A percentile compares a stretch with the other conserved stretches of the same genome.
phyloP scores from a whole-genome alignment of 306 rosid genomes.

The Ochetophila trinervis region DNA sequence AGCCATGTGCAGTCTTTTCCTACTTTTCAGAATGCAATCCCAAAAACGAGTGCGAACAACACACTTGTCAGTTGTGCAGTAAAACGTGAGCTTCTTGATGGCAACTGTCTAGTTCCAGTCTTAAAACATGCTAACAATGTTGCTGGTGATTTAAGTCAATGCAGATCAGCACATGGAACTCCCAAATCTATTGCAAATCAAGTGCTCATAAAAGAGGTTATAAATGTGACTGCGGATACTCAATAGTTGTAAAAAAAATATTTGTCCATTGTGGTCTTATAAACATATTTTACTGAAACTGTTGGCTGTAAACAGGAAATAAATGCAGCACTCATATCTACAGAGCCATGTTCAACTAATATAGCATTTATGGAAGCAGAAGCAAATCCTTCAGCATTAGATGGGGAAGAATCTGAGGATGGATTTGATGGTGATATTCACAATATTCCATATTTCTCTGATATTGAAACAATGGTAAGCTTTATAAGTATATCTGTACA shows the following conservation, averaged over 20 bases:
- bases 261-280: constrained; percentile 20
- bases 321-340: constrained; percentile 28
- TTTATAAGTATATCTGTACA: constrained; percentile 14
- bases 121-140: constrained; percentile 40
- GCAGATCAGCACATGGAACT: constrained; percentile 37
- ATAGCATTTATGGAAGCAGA: constrained; percentile 31
- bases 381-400: constrained; percentile 28
- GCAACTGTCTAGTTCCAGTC: constrained; percentile 32
- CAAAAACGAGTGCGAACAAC: constrained; percentile 29
- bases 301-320: constrained; percentile 46
- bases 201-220: constrained; percentile 52
- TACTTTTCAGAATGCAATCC: constrained; percentile 23
- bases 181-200: constrained; percentile 35
- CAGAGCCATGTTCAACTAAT: constrained; percentile 27
- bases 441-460: constrained; percentile 62
- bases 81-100: constrained; percentile 34
- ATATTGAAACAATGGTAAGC: constrained; percentile 67
- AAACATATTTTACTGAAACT: constrained; percentile 27
- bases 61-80: constrained; percentile 31
- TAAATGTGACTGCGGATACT: constrained; percentile 9
- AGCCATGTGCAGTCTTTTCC: constrained; percentile 23
- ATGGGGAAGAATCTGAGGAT: constrained; percentile 44
- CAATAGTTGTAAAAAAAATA: constrained; percentile 17
- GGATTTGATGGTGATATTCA: constrained; percentile 12
- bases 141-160: constrained; percentile 26